Conservation (phyloP, 495 filamentous ascomycete genomes). For the Astrocystis sublimbata region DNA sequence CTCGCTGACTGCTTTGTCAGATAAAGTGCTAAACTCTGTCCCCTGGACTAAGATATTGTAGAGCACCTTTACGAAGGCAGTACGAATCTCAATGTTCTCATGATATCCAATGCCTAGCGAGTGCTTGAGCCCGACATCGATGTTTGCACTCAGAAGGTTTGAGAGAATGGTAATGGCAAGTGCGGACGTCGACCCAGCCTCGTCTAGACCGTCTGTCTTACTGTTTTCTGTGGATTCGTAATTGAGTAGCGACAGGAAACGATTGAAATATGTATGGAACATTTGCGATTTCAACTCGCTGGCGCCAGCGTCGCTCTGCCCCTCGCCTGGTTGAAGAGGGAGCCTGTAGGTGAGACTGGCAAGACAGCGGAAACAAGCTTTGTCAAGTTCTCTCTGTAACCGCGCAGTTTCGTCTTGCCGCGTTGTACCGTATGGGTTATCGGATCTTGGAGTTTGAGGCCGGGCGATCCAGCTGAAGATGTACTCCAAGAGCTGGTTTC, state of each 20-base stretch:
- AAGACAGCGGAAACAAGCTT: slow-evolving; percentile 60
- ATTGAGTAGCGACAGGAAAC: slow-evolving; percentile 62
- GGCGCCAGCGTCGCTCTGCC: slow-evolving; percentile 59
- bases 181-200: slow-evolving; percentile 52
- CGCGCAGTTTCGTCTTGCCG: slow-evolving; percentile 54
- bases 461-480: slow-evolving; percentile 65
- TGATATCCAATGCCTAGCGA: slow-evolving; percentile 66
- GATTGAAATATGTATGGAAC: slow-evolving; percentile 67
- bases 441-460: slow-evolving; percentile 45
- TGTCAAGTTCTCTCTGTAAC: slow-evolving; percentile 62
- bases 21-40: slow-evolving; percentile 65
- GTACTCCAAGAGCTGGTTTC: slow-evolving; percentile 64
- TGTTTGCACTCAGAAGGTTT: slow-evolving; percentile 66
- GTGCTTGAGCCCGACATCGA: slow-evolving; percentile 67
- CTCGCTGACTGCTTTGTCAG: slow-evolving; percentile 62
- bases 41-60: slow-evolving; percentile 68
- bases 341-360: slow-evolving; percentile 64
- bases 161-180: slow-evolving; percentile 64
- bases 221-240: slow-evolving; percentile 50
- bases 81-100: slow-evolving; percentile 65
- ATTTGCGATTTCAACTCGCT: slow-evolving; percentile 64
- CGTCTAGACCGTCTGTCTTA: slow-evolving; percentile 42
- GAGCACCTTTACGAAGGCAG: slow-evolving; percentile 66
- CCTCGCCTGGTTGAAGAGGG: slow-evolving; percentile 63
- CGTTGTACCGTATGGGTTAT: slow-evolving; percentile 22